Conservation (phyloP, 2,329 filamentous ascomycete genomes). For the Thielaviopsis ethacetica region DNA sequence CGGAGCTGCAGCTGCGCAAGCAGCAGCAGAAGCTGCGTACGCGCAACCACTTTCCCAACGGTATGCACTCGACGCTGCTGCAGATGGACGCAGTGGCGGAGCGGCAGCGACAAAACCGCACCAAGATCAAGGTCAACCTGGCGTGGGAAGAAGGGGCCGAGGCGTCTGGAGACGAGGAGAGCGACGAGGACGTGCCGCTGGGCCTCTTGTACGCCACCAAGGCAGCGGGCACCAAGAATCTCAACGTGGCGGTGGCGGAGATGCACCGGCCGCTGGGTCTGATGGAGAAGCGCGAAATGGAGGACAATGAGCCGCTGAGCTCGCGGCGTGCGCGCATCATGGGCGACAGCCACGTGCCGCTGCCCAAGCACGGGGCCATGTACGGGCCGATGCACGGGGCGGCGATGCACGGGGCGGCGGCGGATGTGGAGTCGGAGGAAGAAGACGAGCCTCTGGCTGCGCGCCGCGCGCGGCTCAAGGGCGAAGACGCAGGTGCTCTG, state of each 20-base stretch:
- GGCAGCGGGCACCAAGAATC: conserved; percentile 30
- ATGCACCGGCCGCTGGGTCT: conserved; percentile 53
- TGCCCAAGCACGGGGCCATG: conserved; percentile 12
- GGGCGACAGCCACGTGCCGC: conserved; percentile 36
- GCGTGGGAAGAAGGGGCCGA: conserved; percentile 67
- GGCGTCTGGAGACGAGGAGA: conserved; percentile 27
- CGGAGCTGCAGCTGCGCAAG: conserved; percentile 82
- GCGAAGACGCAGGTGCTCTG: conserved; percentile 21
- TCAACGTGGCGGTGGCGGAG: conserved; percentile 33
- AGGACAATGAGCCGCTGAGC: conserved; percentile 84
- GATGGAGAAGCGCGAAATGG: conserved; percentile 66
- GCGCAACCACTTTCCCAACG: conserved; percentile 49
- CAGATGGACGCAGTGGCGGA: conserved; percentile 84
- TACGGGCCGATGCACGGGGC: conserved; percentile 24
- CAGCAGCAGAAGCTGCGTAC: conserved; percentile 72
- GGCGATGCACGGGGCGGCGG: conserved; percentile 15
- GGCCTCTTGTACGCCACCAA: conserved; percentile 59
- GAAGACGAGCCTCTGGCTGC: conserved; percentile 26
- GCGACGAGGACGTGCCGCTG: conserved; percentile 77
- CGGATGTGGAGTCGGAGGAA: conserved; percentile 31
- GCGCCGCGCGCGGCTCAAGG: conserved; percentile 5
- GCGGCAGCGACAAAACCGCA: conserved; percentile 58
- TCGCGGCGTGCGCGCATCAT: conserved; percentile 58
- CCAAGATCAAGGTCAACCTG: conserved; percentile 61
- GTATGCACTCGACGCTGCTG: conserved; percentile 80